phyloP scores from a whole-genome alignment of 768 basidiomycete genomes.

The Gautieria morchelliformis region DNA sequence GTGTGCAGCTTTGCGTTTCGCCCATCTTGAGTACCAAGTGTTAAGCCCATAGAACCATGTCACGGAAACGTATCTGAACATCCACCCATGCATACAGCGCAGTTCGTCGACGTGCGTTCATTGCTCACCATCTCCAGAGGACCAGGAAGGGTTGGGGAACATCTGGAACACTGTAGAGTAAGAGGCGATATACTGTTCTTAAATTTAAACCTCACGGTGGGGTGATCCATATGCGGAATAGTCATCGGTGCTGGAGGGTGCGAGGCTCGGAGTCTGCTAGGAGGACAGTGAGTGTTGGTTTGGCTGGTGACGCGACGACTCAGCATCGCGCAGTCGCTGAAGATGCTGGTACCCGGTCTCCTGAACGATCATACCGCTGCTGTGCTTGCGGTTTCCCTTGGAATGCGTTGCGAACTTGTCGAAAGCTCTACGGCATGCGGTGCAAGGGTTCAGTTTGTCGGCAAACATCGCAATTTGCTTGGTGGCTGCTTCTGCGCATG shows the following conservation, averaged over 20 bases:
- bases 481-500: constrained; percentile 55
- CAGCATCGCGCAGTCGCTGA: constrained; percentile 39
- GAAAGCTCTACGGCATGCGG: constrained; percentile 48
- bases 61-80: no score
- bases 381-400: constrained; percentile 37
- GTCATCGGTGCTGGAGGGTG: constrained; percentile 1
- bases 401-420: constrained; percentile 46
- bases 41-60: no score
- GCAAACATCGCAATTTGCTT: constrained; percentile 56
- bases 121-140: background rate
- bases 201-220: background rate
- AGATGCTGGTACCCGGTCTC: constrained; percentile 38
- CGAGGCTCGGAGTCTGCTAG: constrained; percentile 4
- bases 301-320: constrained; percentile 41
- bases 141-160: background rate
- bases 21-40: no score
- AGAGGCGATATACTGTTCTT: no score
- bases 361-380: constrained; percentile 12
- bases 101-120: no score
- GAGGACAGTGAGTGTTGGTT: no score
- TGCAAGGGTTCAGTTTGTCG: constrained; percentile 40
- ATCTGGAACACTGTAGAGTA: background rate
- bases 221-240: constrained; percentile 1
- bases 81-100: no score
- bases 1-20: no score